Evolutionary conservation across 192 early-diverging fungal genomes (phyloP), one percentile per base, ranked within the genome.

Genomic region (Gaertneriomyces sp.): DNA sequence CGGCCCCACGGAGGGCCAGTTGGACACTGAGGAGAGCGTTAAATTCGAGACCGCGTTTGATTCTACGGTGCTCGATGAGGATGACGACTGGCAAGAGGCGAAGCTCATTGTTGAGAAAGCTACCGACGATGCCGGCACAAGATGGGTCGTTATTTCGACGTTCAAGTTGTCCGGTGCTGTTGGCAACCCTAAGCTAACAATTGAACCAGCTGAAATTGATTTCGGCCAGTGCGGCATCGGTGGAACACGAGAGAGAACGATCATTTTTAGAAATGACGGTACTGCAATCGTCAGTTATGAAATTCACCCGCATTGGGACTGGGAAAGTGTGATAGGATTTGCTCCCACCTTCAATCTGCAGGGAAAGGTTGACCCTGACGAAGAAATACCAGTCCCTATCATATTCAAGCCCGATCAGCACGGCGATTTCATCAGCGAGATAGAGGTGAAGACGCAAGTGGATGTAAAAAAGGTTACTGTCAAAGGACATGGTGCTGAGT

Each of bases 51-150:
- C 78, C 9, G 58, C 74, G 3, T 84, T 80, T 65, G 70, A 84
- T 53, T 75, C 81, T 33, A 7, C 71, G 6, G 25, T 33, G 25
- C 44, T 69, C 9, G 82, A 79, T 8, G 64, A 78, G 51, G 79
- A 79, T 8, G 79, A 79, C 20, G 74, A 75, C 10, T 82, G 77
- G 79, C 82, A 84, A 41, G 76, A 84, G 58, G 82, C 82, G 3
- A 54, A 52, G 51, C 63, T 84, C 12, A 52, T 84, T 11, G 51
- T 84, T 45, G 79, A 81, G 66, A 79, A 76, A 33, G 68, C 58
- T 38, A 59, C 74, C 72, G 71, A 78, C 46, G 73, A 76, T 10
- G 17, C 54, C 10, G 6, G 46, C 5, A 66, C 67, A 41, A 60
- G 58, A 45, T 84, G 82, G 82, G 44, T 42, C 5, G 69, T 73